Conservation (phyloP, 2,329 filamentous ascomycete genomes). For the Septoria petroselini region DNA sequence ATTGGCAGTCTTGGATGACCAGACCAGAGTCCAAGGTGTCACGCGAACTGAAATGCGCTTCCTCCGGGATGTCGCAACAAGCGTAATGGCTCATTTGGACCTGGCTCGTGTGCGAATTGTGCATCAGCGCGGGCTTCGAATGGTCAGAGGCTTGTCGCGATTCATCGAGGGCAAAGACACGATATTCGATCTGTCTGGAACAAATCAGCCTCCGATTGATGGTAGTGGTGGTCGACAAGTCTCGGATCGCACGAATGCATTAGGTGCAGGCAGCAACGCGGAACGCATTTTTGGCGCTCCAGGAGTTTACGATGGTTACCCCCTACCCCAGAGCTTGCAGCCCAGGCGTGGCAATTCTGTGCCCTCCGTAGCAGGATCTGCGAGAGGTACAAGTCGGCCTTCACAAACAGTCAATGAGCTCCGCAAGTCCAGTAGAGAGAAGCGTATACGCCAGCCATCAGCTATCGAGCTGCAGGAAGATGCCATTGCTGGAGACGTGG, state of each 20-base stretch:
- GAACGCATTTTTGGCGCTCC: slow-evolving; percentile 11
- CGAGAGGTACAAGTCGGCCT: neutral
- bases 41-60: slow-evolving; percentile 50
- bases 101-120: slow-evolving; percentile 52
- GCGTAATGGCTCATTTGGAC: slow-evolving; percentile 61
- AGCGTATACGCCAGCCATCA: neutral
- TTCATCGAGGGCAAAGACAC: slow-evolving; percentile 39
- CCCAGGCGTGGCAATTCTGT: no score
- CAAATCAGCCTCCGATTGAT: no score
- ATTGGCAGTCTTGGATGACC: slow-evolving; percentile 57
- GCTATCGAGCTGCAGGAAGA: slow-evolving; percentile 11
- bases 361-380: no score
- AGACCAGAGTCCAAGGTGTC: slow-evolving; percentile 50
- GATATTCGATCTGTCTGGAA: no score
- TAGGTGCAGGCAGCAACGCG: slow-evolving; percentile 12
- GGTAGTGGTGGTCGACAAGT: neutral
- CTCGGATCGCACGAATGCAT: slow-evolving; percentile 8
- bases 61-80: slow-evolving; percentile 55
- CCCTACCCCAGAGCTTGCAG: neutral
- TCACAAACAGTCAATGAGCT: neutral
- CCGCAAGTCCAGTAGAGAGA: neutral
- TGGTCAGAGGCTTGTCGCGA: slow-evolving; percentile 54
- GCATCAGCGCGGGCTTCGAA: slow-evolving; percentile 52
- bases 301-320: neutral
- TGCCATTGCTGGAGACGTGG: slow-evolving; percentile 2